Conservation (phyloP, 2,329 filamentous ascomycete species). For the Scedosporium boydii region DNA sequence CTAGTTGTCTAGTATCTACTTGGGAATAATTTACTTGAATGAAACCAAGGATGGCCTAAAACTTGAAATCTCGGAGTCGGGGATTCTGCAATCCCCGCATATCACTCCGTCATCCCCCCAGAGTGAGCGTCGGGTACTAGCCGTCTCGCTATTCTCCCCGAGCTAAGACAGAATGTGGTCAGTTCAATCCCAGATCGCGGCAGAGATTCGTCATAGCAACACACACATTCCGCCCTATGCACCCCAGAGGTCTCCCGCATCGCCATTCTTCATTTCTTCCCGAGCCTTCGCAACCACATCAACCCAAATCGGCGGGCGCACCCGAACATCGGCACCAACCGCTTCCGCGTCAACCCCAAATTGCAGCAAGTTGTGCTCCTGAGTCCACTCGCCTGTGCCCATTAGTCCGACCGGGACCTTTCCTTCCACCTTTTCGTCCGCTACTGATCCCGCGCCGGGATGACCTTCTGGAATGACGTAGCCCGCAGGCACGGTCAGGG, state of each 20-base stretch:
- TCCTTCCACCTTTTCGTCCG: conserved; percentile 22
- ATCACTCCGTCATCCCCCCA: too few species aligned
- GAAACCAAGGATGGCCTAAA: not conserved
- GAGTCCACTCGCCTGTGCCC: conserved; percentile 46
- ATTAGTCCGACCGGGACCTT: conserved; percentile 44
- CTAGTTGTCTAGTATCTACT: not conserved
- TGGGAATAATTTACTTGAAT: not conserved
- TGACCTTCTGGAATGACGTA: conserved; percentile 28
- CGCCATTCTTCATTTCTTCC: conserved; percentile 8
- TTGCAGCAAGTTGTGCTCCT: conserved; percentile 36
- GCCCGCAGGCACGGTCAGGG: conserved; percentile 34
- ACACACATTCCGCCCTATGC: not conserved
- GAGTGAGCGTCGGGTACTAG: too few species aligned
- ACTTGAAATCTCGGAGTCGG: not conserved
- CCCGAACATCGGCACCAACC: conserved; percentile 22
- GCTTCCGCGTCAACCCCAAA: conserved; percentile 39
- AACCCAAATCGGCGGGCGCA: conserved; percentile 30
- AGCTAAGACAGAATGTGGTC: too few species aligned
- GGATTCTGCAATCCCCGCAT: too few species aligned
- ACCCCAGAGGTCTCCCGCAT: not conserved
- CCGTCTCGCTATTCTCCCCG: not conserved
- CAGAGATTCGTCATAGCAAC: conserved; percentile 17
- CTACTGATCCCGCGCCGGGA: conserved; percentile 19
- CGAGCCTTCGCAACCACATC: conserved; percentile 31
- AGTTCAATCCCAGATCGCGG: conserved; percentile 17